Conservation (phyloP, 2,329 filamentous ascomycete genomes). For the Neopestalotiopsis rosae region DNA sequence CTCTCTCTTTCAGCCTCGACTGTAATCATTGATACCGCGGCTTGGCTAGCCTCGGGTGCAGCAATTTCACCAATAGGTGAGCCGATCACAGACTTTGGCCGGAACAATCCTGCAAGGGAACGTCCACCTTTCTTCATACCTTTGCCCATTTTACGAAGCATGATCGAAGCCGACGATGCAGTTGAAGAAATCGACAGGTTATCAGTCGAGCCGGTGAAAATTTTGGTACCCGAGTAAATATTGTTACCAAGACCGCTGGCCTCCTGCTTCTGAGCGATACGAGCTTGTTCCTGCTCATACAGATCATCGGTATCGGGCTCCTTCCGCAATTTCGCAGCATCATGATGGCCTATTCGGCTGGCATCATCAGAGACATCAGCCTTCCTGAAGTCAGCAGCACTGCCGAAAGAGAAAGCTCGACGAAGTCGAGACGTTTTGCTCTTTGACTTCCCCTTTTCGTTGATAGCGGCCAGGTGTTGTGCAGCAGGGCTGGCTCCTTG, state of each 20-base stretch:
- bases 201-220: conserved; percentile 91
- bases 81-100: conserved; percentile 89
- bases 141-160: conserved; percentile 98
- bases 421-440: conserved; percentile 87
- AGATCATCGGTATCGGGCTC: conserved; percentile 67
- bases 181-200: conserved; percentile 92
- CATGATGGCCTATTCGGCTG: conserved; percentile 40
- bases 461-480: conserved; percentile 85
- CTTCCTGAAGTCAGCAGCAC: conserved; percentile 85
- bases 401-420: conserved; percentile 95
- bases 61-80: conserved; percentile 73
- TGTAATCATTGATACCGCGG: conserved; percentile 93
- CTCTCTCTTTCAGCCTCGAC: conserved; percentile 90
- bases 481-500: conserved; percentile 69
- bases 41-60: conserved; percentile 71
- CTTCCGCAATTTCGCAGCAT: conserved; percentile 66
- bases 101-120: conserved; percentile 91
- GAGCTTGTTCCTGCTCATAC: conserved; percentile 85
- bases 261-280: conserved; percentile 92
- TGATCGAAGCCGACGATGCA: conserved; percentile 86
- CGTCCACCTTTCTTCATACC: conserved; percentile 95
- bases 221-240: conserved; percentile 87
- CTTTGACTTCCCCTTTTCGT: conserved; percentile 80
- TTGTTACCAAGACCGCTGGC: conserved; percentile 88
- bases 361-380: conserved; percentile 46